phyloP scores from a whole-genome alignment of 192 early-diverging fungal species.

The Dissophora ornata region DNA sequence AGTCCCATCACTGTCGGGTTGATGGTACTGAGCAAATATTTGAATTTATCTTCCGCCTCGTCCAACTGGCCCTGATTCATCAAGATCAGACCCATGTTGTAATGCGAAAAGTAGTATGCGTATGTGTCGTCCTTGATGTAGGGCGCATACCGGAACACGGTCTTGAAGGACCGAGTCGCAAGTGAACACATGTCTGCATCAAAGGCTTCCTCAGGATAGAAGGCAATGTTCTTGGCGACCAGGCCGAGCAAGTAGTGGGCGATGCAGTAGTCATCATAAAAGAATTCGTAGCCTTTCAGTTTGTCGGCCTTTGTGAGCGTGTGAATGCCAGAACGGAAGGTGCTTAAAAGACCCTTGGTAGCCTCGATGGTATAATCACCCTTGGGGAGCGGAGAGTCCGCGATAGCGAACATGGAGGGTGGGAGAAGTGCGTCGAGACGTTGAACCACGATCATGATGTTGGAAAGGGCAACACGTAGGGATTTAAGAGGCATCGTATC shows the following conservation, averaged over 20 bases:
- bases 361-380: conserved; percentile 39
- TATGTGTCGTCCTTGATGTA: conserved; percentile 75
- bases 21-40: conserved; percentile 56
- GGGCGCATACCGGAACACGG: conserved; percentile 64
- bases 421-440: conserved; percentile 31
- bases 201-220: conserved; percentile 46
- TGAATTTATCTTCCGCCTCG: conserved; percentile 61
- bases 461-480: conserved; percentile 34
- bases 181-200: conserved; percentile 38
- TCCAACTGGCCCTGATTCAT: conserved; percentile 46
- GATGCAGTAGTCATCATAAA: conserved; percentile 84
- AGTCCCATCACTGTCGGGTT: conserved; percentile 48
- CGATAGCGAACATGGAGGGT: conserved; percentile 35
- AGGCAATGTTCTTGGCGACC: conserved; percentile 69
- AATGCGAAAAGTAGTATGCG: conserved; percentile 65
- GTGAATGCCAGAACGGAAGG: conserved; percentile 27
- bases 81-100: conserved; percentile 65
- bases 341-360: conserved; percentile 54
- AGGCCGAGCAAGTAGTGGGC: conserved; percentile 75
- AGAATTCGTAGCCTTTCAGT: conserved; percentile 56
- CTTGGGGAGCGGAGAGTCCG: conserved; percentile 26
- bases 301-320: conserved; percentile 32
- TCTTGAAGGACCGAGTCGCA: conserved; percentile 43
- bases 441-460: conserved; percentile 37
- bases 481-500: conserved; percentile 72